Percentiles rank a stretch among this genome's conserved stretches.
phyloP scores from a whole-genome alignment of 495 filamentous ascomycete genomes.

The Xylaria flabelliformis region DNA sequence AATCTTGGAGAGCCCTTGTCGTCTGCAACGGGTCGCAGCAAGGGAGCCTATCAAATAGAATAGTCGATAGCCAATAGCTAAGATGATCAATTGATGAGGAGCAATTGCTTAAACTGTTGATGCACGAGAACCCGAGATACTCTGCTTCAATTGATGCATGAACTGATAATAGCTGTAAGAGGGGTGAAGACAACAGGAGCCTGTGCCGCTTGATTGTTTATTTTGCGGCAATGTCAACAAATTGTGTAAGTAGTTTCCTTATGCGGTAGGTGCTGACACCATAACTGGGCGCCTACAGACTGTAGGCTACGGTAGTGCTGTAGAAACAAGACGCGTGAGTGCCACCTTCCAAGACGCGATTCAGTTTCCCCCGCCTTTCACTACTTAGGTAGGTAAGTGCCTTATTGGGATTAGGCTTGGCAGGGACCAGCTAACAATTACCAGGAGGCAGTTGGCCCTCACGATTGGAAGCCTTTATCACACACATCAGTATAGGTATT shows the following conservation, averaged over 20 bases:
- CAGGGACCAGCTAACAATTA: not conserved
- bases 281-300: not conserved
- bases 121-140: conserved; percentile 17
- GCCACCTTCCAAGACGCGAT: conserved; percentile 15
- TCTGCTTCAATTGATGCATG: conserved; percentile 25
- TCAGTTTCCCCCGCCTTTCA: conserved; percentile 3
- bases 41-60: not conserved
- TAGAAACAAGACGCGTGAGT: conserved; percentile 4
- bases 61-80: conserved; percentile 12
- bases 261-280: not conserved
- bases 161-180: conserved; percentile 19
- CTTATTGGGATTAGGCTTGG: not conserved
- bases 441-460: not conserved
- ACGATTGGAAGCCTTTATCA: not conserved
- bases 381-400: not conserved
- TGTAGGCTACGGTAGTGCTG: not conserved
- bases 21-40: conserved; percentile 21
- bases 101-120: conserved; percentile 21
- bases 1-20: conserved; percentile 21
- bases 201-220: conserved; percentile 20
- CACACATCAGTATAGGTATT: not conserved
- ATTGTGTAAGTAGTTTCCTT: not conserved
- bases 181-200: not conserved
- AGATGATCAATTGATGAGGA: conserved; percentile 17
- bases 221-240: conserved; percentile 8